Base-by-base conservation (phyloP, 192 early-diverging fungal species). In the Neocallimastix lanati region DNA sequence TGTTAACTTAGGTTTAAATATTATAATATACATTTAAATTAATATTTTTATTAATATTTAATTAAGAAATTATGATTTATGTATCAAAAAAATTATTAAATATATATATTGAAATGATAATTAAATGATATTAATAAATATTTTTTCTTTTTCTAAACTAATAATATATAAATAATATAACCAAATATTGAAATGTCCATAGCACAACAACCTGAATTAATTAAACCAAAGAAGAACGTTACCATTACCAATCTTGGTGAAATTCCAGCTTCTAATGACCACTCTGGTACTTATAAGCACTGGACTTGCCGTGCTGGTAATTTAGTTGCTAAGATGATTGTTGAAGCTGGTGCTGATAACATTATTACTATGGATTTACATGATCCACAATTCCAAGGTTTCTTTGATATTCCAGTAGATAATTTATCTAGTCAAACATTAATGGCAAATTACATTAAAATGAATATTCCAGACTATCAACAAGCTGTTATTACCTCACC, bases 231-330 rank as follows among this genome's bases (percentile, higher is more conserved):
- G 11, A 67, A 67, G 50, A 67, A 67, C n/a, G 50, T 67, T 67
- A 67, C 25, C n/a, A 67, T 67, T n/a, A 67, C 50, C n/a, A 67
- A 67, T 9, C 50, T 67, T 67, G 50, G 25, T 67, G 50, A 67
- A n/a, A 67, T 67, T 67, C 50, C 50, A 67, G 21, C 50, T 4
- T 67, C 50, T 9, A 67, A 67, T n/a, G 50, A 67, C 50, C 50
- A 67, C 6, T 67, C 50, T 67, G 50, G 50, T 67, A 89, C 88
- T 40, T 95, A 95, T 80, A 91, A 92, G 80, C 92, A 93, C 80
- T 96, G 96, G 96, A 91, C 93, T 76, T 94, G 92, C 27, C 86
- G 94, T 40, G 50, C 78, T 21, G 78, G 29, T 29, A 79, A 40
- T 16, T 29, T 67, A 67, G 50, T 67, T 67, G 50, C 50, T n/a